Evolutionary conservation across 306 rosid species (phyloP), one percentile per base, ranked within the genome.

Genomic region (Oemleria cerasiformis): DNA sequence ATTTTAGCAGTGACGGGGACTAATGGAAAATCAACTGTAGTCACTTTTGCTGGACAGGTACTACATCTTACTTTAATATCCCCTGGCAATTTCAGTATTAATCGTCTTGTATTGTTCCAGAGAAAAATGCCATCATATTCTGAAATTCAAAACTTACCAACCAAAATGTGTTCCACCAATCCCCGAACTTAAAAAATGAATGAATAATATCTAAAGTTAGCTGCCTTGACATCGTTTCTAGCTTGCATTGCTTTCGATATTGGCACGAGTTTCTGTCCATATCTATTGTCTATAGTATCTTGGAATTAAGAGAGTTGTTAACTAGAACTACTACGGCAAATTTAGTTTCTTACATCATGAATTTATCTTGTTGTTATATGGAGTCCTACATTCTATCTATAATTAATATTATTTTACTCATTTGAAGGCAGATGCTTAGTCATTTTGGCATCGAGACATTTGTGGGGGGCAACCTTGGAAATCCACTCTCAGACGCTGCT

Each of bases 1-100:
- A 73, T 78, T 45, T 67, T 78, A 58, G 82, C 82, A 44, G 82
- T 78, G 61, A 78, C 78, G 10, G 82, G 82, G 57, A 78, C 82
- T 19, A 78, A 78, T 73, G 82, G 82, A 68, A 78, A 78, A 68
- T 78, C 78, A 39, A 78, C 82, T 41, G 74, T 68, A 12, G 82
- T 68, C 20, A 78, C 82, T 51, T 78, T 73, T 62, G 82, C 78
- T 20, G 82, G 82, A 69, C 82, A 78, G 78, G 82, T 73, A 30
- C 19, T 21, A 39, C 16, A 41, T 58, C 39, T 48, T 11, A 17
- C 25, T 39, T 17, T 63, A 30, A 2, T 30, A 30, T 30, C 4
- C 4, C 45, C 17, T 73, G 38, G 40, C 25, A 50, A 63, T 47
- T 73, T 59, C 16, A 39, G 30, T 63, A 16, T 30, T 48, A 4